Percentiles rank a stretch among this genome's conserved stretches.
Conservation (phyloP, 2,329 filamentous ascomycete species). For the Xylariomycetidae sp. region DNA sequence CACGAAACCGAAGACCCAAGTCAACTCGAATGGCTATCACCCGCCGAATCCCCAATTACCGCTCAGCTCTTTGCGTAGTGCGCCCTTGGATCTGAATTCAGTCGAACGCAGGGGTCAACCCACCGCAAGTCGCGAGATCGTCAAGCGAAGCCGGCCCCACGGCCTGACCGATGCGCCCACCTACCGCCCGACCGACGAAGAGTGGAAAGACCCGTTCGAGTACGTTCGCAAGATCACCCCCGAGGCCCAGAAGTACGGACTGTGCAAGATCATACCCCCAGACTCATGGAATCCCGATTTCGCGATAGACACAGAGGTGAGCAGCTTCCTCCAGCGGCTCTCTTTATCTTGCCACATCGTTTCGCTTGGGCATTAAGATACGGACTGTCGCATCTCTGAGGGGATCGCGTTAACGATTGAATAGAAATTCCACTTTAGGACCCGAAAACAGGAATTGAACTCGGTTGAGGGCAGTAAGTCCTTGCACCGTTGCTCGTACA, state of each 20-base stretch:
- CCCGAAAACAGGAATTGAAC: slow-evolving; percentile 92
- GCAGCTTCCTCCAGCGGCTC: slow-evolving; percentile 16
- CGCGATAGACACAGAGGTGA: slow-evolving; percentile 93
- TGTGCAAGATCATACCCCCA: slow-evolving; percentile 93
- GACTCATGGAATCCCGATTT: slow-evolving; percentile 92
- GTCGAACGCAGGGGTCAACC: slow-evolving; percentile 88
- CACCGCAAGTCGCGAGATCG: slow-evolving; percentile 66
- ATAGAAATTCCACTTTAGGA: slow-evolving; percentile 94
- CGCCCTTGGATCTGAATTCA: slow-evolving; percentile 74
- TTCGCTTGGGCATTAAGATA: slow-evolving; percentile 1
- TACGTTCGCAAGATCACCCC: slow-evolving; percentile 90
- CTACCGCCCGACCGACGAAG: slow-evolving; percentile 82
- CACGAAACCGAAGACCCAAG: slow-evolving; percentile 44
- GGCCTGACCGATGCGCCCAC: slow-evolving; percentile 85
- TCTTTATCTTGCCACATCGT: background rate
- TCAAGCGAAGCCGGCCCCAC: slow-evolving; percentile 75
- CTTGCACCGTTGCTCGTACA: slow-evolving; percentile 3
- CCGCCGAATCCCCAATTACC: slow-evolving; percentile 44
- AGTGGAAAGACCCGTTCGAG: slow-evolving; percentile 89
- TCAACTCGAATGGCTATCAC: slow-evolving; percentile 49
- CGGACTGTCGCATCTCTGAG: too few species aligned
- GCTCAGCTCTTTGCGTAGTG: slow-evolving; percentile 50
- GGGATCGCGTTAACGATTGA: too few species aligned
- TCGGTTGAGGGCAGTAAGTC: slow-evolving; percentile 92
- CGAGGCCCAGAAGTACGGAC: slow-evolving; percentile 80